A percentile compares a stretch with the other conserved stretches of the same genome.
Conservation (phyloP, 352 stramenopile species). For the Peronosclerospora sorghi region DNA sequence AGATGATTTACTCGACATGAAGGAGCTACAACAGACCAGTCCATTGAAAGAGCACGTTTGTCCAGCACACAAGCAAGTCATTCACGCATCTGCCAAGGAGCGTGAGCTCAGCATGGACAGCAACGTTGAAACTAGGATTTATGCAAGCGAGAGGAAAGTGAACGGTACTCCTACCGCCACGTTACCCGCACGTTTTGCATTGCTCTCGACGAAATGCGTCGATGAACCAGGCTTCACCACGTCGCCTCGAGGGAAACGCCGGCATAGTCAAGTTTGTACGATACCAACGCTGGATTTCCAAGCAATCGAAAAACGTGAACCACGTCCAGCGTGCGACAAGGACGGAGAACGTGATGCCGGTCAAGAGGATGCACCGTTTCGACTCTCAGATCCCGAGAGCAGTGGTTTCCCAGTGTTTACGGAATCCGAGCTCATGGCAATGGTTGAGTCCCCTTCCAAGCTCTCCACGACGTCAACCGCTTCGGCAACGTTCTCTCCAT, state of each 20-base stretch:
- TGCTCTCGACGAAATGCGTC: conserved; percentile 23
- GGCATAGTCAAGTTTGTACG: conserved; percentile 18
- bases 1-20: conserved; percentile 18
- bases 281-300: conserved; percentile 2
- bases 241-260: conserved; percentile 25
- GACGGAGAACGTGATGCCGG: conserved; percentile 8
- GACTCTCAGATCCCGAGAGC: conserved; percentile 20
- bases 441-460: conserved; percentile 26
- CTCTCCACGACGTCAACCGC: conserved; percentile 20
- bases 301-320: conserved; percentile 6
- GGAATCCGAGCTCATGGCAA: conserved; percentile 24
- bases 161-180: conserved; percentile 20
- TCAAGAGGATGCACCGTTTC: conserved; percentile 17
- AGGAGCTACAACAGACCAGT: conserved; percentile 20
- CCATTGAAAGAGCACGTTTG: conserved; percentile 14
- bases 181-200: conserved; percentile 17
- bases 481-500: conserved; percentile 7
- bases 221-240: conserved; percentile 24
- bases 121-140: conserved; percentile 5
- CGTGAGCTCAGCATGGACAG: conserved; percentile 16
- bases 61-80: conserved; percentile 5
- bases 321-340: conserved; percentile 3
- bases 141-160: conserved; percentile 6
- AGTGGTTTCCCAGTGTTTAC: conserved; percentile 32
- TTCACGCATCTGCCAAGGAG: conserved; percentile 6